Conservation (phyloP, 306 rosid genomes). For the Lathyrus tuberosus region DNA sequence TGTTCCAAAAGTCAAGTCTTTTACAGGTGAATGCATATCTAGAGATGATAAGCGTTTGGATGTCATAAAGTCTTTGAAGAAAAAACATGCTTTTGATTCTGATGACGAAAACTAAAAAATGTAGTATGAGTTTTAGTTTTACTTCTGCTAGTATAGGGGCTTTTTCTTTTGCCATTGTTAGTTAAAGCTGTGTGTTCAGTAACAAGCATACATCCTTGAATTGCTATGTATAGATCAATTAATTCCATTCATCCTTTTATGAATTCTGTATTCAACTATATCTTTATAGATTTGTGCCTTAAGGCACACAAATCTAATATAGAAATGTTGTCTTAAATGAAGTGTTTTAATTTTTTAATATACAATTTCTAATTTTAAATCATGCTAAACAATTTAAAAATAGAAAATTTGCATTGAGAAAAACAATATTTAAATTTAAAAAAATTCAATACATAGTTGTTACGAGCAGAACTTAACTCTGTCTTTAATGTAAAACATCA, state of each 20-base stretch:
- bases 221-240: background rate
- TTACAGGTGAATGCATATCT: constrained; percentile 33
- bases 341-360: too few relatives aligned
- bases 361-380: too few relatives aligned
- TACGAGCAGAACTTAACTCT: too few relatives aligned
- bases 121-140: background rate
- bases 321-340: too few relatives aligned
- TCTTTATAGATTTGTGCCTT: background rate
- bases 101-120: constrained; percentile 59
- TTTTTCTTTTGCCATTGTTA: background rate
- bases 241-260: background rate
- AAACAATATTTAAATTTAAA: too few relatives aligned
- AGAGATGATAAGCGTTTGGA: constrained; percentile 40
- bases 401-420: too few relatives aligned
- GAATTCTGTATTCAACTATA: background rate
- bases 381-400: too few relatives aligned
- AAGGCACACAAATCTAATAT: too few relatives aligned
- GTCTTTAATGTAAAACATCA: too few relatives aligned
- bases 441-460: too few relatives aligned
- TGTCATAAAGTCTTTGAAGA: constrained; percentile 67
- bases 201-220: background rate
- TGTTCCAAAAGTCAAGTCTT: constrained; percentile 74
- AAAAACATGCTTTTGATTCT: constrained; percentile 68
- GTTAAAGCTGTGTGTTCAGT: background rate
- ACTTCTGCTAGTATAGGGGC: background rate